phyloP scores from a whole-genome alignment of 805 yeast species.

The Tetrapisispora namnaoensis region DNA sequence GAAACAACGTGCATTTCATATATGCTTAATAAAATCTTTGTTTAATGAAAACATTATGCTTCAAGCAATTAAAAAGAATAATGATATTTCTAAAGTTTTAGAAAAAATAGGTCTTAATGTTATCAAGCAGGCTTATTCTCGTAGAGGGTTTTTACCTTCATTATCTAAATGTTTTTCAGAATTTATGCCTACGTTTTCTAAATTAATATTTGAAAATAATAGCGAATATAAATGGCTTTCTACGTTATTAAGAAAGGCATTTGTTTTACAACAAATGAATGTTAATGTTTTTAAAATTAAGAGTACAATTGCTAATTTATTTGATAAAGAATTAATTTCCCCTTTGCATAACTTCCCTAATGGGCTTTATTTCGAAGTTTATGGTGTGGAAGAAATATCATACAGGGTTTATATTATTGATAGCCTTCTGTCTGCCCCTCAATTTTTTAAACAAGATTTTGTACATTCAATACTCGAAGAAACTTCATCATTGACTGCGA shows the following conservation, averaged over 20 bases:
- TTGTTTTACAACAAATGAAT: constrained; percentile 43
- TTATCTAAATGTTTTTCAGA: constrained; percentile 39
- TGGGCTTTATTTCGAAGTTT: constrained; percentile 37
- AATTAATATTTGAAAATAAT: constrained; percentile 30
- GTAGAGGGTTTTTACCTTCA: constrained; percentile 61
- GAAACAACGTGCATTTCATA: constrained; percentile 56
- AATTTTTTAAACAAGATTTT: constrained; percentile 15
- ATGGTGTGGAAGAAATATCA: constrained; percentile 51
- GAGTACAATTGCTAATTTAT: constrained; percentile 41
- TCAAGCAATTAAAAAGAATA: constrained; percentile 28
- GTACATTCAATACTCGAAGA: constrained; percentile 22
- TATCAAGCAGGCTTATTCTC: constrained; percentile 41
- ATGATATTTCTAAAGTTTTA: constrained; percentile 10
- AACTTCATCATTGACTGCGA: constrained; percentile 39
- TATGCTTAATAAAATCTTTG: constrained; percentile 41
- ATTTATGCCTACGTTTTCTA: constrained; percentile 32
- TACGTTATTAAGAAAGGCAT: constrained; percentile 36
- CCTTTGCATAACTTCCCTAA: constrained; percentile 18
- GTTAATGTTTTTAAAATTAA: constrained; percentile 53
- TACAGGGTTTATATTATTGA: constrained; percentile 43
- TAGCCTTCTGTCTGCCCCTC: constrained; percentile 32
- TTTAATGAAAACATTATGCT: constrained; percentile 35
- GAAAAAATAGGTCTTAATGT: constrained; percentile 32
- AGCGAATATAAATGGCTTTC: constrained; percentile 37
- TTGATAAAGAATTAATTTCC: constrained; percentile 35